These are phyloP conservation scores for Hydnum rufescens DNA, from an alignment of 768 basidiomycete species.

Conservation along the genomic window DNA sequence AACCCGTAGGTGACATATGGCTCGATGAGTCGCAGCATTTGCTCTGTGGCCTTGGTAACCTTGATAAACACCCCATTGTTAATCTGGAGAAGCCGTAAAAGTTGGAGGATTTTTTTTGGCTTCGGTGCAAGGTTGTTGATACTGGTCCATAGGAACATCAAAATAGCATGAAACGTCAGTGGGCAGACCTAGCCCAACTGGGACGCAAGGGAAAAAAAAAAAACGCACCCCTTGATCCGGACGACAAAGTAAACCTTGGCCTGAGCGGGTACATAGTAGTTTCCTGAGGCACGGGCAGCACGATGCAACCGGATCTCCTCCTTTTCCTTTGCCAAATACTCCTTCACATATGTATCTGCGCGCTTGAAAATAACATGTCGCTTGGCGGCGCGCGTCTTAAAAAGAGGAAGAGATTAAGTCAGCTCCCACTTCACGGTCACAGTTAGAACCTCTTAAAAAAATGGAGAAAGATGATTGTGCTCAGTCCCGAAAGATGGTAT, in stretches of 20 bases:
- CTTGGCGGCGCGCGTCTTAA: conserved; percentile 71
- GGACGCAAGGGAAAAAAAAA: neutral
- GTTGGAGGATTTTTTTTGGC: conserved; percentile 96
- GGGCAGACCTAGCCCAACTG: neutral
- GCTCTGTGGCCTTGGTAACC: conserved; percentile 86
- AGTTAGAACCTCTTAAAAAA: conserved; percentile 5
- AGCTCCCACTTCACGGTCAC: neutral
- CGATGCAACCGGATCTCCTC: conserved; percentile 94
- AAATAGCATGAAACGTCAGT: neutral
- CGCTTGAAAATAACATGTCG: conserved; percentile 98
- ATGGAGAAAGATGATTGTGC: conserved; percentile 12
- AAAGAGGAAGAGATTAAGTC: conserved; percentile 6
- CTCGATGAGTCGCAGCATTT: conserved; percentile 96
- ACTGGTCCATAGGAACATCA: conserved; percentile 30
- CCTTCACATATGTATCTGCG: conserved; percentile 94
- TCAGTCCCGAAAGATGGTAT: conserved; percentile 97
- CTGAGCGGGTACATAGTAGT: conserved; percentile 95
- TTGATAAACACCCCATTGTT: conserved; percentile 99
- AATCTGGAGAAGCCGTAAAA: conserved; percentile 96
- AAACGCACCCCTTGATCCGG: conserved; percentile 80
- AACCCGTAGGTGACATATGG: conserved; percentile 96
- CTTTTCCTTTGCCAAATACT: conserved; percentile 79
- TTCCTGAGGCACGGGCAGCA: conserved; percentile 73
- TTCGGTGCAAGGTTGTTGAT: conserved; percentile 99
- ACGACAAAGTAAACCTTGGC: conserved; percentile 96